Conservation (phyloP, 2,329 filamentous ascomycete genomes). For the Apiospora sp. region DNA sequence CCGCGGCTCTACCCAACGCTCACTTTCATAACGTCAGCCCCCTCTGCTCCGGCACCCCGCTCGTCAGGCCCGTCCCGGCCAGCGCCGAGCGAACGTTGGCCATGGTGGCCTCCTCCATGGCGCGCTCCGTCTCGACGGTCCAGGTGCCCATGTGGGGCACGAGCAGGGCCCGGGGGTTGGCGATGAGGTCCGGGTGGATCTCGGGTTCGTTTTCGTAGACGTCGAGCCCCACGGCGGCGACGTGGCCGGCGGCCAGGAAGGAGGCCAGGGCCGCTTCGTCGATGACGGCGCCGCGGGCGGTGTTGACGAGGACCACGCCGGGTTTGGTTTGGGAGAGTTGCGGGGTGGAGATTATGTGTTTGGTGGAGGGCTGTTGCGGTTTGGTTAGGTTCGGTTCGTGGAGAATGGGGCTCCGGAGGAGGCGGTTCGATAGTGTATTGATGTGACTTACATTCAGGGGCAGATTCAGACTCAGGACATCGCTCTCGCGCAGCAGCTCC, state of each 20-base stretch:
- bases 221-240: slow-evolving; percentile 77
- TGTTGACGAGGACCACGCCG: slow-evolving; percentile 81
- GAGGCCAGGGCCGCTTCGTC: slow-evolving; percentile 81
- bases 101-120: slow-evolving; percentile 81
- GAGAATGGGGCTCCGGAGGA: not conserved
- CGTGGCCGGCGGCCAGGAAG: slow-evolving; percentile 73
- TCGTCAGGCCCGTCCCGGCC: slow-evolving; percentile 68
- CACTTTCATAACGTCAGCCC: slow-evolving; percentile 31
- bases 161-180: slow-evolving; percentile 75
- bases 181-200: slow-evolving; percentile 75
- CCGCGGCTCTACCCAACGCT: too few species aligned
- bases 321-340: slow-evolving; percentile 82
- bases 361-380: slow-evolving; percentile 61
- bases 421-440: not conserved
- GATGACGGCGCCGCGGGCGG: slow-evolving; percentile 82
- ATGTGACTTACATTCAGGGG: slow-evolving; percentile 74
- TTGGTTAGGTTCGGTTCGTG: not conserved
- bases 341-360: slow-evolving; percentile 74
- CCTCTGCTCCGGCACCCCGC: slow-evolving; percentile 76
- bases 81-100: slow-evolving; percentile 72
- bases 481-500: slow-evolving; percentile 71
- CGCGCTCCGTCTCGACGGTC: slow-evolving; percentile 70
- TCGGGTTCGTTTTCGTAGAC: slow-evolving; percentile 85
- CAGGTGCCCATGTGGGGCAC: slow-evolving; percentile 89
- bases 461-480: slow-evolving; percentile 82